Percentiles rank a stretch among this genome's conserved stretches.
These are phyloP conservation scores for Colletotrichum scovillei DNA, from an alignment of 2,329 filamentous ascomycete species.

Conservation along the genomic window DNA sequence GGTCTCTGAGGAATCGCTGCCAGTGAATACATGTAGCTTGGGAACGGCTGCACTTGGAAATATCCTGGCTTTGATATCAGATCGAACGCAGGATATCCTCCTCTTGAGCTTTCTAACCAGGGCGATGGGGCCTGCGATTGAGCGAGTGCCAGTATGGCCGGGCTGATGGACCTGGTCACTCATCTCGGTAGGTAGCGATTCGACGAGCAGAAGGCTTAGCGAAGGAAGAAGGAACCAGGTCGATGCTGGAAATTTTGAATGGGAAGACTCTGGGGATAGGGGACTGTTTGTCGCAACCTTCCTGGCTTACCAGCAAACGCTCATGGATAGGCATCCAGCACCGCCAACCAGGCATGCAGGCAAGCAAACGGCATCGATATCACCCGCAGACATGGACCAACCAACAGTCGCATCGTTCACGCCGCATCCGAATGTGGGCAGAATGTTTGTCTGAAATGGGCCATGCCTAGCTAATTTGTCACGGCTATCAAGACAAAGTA, in stretches of 20 bases:
- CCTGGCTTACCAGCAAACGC: not conserved
- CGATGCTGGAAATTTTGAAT: not conserved
- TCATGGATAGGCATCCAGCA: not conserved
- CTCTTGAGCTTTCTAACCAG: not conserved
- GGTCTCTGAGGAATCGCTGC: not conserved
- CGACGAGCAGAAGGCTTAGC: not conserved
- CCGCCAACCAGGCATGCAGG: not conserved
- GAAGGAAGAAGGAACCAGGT: no score
- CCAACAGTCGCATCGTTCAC: not conserved
- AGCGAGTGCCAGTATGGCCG: constrained; percentile 6
- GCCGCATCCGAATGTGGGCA: not conserved
- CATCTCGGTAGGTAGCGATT: constrained; percentile 10
- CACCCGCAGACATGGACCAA: not conserved
- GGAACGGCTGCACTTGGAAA: no score
- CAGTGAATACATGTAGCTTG: not conserved
- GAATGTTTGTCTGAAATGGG: constrained; percentile 1
- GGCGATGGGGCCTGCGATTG: not conserved
- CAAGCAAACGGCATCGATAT: constrained; percentile 1
- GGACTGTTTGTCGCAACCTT: not conserved
- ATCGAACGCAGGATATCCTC: not conserved
- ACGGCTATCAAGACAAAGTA: not conserved
- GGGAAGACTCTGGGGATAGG: not conserved
- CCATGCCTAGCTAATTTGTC: not conserved
- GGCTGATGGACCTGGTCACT: not conserved
- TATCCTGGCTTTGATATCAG: not conserved